Evolutionary conservation across 768 basidiomycete genomes (phyloP).

Genomic region (Auricularia cornea): DNA sequence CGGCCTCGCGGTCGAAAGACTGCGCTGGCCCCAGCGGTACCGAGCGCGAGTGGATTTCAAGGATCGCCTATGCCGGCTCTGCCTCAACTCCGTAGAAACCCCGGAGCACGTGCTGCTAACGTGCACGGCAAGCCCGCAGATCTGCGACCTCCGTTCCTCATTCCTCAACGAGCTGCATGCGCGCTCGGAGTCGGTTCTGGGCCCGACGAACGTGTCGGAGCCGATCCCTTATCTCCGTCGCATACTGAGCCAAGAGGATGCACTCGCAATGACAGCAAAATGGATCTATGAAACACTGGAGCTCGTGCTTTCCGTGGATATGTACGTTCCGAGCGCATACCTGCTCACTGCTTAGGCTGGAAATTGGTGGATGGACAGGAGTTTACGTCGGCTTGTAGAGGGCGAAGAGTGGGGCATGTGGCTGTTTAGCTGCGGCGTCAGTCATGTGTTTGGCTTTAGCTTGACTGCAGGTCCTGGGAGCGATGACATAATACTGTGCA

Average conservation of each 20-base stretch:
- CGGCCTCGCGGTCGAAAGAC: neutral
- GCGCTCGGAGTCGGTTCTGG: neutral
- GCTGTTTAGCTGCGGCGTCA: neutral
- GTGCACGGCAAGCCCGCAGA: neutral
- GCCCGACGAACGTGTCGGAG: neutral
- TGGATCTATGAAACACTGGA: neutral
- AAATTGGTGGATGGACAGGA: neutral
- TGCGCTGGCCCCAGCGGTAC: neutral
- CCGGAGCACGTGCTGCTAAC: neutral
- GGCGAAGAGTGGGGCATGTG: neutral
- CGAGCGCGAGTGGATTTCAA: neutral
- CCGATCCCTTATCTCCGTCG: neutral
- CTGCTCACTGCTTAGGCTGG: neutral
- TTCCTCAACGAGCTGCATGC: neutral
- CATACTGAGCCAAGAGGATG: neutral
- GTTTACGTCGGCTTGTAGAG: neutral
- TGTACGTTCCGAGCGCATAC: neutral
- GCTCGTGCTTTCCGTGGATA: neutral
- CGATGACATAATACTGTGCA: neutral
- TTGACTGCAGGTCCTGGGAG: neutral
- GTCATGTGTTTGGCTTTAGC: neutral
- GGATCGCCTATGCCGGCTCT: neutral
- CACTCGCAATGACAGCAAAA: neutral
- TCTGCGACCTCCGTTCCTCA: neutral
- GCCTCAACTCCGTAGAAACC: neutral